Percentiles rank a stretch among this genome's conserved stretches.
Evolutionary conservation across 805 yeast species (phyloP).

Genomic region (Candida sithepensis): DNA sequence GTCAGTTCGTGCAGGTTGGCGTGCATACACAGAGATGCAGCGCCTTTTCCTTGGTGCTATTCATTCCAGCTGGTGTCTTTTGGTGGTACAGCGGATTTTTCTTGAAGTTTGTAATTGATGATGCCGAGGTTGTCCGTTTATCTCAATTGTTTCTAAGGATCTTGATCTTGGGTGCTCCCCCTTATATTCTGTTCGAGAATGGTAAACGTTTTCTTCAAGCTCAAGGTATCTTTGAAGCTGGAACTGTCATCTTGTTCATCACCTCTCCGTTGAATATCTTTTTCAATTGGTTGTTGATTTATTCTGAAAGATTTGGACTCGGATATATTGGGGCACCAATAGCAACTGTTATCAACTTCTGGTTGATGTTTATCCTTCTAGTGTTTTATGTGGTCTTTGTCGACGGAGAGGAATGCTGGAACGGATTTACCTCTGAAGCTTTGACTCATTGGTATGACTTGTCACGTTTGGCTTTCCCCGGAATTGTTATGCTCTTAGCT

Average conservation of each 20-base stretch:
- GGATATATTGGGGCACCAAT: slow-evolving; percentile 78
- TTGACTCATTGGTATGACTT: slow-evolving; percentile 36
- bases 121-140: slow-evolving; percentile 40
- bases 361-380: slow-evolving; percentile 61
- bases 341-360: slow-evolving; percentile 66
- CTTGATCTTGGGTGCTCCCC: slow-evolving; percentile 67
- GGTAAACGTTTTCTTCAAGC: slow-evolving; percentile 73
- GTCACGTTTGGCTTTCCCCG: slow-evolving; percentile 48
- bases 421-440: slow-evolving; percentile 43
- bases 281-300: slow-evolving; percentile 63
- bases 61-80: slow-evolving; percentile 54
- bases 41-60: slow-evolving; percentile 53
- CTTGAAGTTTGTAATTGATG: slow-evolving; percentile 44
- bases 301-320: slow-evolving; percentile 53
- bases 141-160: slow-evolving; percentile 57
- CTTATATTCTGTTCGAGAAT: slow-evolving; percentile 65
- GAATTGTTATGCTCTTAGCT: slow-evolving; percentile 51
- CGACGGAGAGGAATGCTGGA: slow-evolving; percentile 72
- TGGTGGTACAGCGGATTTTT: slow-evolving; percentile 60
- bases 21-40: slow-evolving; percentile 65
- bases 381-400: slow-evolving; percentile 51
- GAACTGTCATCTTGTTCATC: slow-evolving; percentile 60
- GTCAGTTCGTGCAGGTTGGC: slow-evolving; percentile 61
- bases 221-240: slow-evolving; percentile 78
- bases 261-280: slow-evolving; percentile 72